These are phyloP conservation scores for Candida krabiensis DNA, from an alignment of 805 yeast species.

Conservation along the genomic window DNA sequence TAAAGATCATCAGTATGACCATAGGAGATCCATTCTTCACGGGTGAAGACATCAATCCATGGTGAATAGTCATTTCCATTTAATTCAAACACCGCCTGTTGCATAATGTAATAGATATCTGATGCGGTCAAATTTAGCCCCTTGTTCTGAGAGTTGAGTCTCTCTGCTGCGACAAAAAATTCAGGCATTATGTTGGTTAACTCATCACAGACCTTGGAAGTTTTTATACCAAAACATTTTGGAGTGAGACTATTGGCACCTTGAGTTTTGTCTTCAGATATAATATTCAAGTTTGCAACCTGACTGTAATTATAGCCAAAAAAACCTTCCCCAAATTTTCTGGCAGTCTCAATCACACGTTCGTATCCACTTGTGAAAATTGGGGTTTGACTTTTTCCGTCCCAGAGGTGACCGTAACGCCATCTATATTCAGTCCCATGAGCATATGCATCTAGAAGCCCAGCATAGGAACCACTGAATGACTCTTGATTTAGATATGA, in stretches of 20 bases:
- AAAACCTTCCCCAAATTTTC: slow-evolving; percentile 57
- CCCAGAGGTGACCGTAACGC: slow-evolving; percentile 48
- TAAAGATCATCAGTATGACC: slow-evolving; percentile 57
- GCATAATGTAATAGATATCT: slow-evolving; percentile 54
- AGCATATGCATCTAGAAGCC: slow-evolving; percentile 44
- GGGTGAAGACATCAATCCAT: slow-evolving; percentile 65
- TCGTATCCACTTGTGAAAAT: slow-evolving; percentile 54
- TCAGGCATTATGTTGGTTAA: slow-evolving; percentile 37
- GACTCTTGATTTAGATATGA: slow-evolving; percentile 44
- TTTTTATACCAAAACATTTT: slow-evolving; percentile 30
- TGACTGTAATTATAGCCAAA: slow-evolving; percentile 42
- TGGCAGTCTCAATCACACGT: slow-evolving; percentile 52
- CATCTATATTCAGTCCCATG: slow-evolving; percentile 51
- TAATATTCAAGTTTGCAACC: slow-evolving; percentile 37
- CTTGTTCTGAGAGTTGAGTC: slow-evolving; percentile 53
- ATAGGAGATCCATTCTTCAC: slow-evolving; percentile 60
- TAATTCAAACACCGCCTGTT: slow-evolving; percentile 68
- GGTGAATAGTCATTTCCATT: slow-evolving; percentile 65
- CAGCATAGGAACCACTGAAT: slow-evolving; percentile 47
- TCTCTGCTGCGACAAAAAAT: slow-evolving; percentile 46
- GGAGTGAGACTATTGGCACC: slow-evolving; percentile 58
- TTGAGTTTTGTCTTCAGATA: slow-evolving; percentile 44
- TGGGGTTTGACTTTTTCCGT: slow-evolving; percentile 37
- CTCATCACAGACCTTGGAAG: slow-evolving; percentile 32
- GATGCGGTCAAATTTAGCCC: slow-evolving; percentile 47